Base-by-base conservation (phyloP, 2,329 filamentous ascomycete genomes). In the Alternaria burnsii region DNA sequence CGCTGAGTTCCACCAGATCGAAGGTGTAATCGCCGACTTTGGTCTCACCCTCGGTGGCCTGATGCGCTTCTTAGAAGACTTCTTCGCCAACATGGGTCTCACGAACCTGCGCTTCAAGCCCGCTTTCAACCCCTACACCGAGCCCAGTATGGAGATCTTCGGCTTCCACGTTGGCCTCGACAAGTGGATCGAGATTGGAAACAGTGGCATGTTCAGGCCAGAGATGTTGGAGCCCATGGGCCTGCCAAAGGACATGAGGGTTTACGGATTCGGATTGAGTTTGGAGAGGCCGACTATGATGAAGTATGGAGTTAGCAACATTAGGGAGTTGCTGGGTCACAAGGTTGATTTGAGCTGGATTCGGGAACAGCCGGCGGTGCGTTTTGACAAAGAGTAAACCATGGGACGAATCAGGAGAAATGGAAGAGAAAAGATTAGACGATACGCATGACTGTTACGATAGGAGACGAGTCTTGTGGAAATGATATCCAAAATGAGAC, bases 161-260 rank as follows among this genome's bases (percentile, higher is more conserved):
- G 93, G 92, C 68, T 98, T 90, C 84, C 95, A 98, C 84, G 87
- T 90, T 73, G 94, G 72, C 9, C 69, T 75, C 40, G 67, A 70
- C 61, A 63, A 67, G 52, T 90, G 96, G 82, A 92, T 98, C 26
- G 95, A 98, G 83, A 98, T 98, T 76, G 95, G 95, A 61, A 98
- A 99, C 83, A 94, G 91, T 71, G 95, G 95, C 66, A 98, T 99
- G 94, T 99, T 99, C 88, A 87, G 95, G 68, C 94, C 95, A 2
- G 95, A 99, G 82, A 97, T 98, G 94, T 81, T 97, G 74, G 91
- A 97, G 81, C 85, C 93, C 5, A 97, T 97, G 94, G 94, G 94
- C 34, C 81, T 98, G 74, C 94, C 94, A 24, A 93, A 90, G 81
- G 91, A 97, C 74, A 88, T 98, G 88, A 85, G 91, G 65, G 94